phyloP scores from a whole-genome alignment of 1,284 basidiomycete genomes.

The Puccinia triticina region DNA sequence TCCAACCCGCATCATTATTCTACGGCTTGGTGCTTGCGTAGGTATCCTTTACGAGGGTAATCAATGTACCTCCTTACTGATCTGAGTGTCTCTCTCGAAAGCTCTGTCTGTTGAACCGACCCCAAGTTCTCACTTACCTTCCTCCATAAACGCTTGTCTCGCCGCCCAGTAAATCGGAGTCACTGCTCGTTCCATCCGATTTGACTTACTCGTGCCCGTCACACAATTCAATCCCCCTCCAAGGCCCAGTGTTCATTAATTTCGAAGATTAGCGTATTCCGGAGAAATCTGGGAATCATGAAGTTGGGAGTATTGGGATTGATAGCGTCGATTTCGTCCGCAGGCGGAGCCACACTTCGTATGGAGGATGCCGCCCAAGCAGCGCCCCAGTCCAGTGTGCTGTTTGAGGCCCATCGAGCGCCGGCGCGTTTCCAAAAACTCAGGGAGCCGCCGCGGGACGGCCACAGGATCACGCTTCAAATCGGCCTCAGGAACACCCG shows the following conservation, averaged over 20 bases:
- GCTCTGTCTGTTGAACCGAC: background rate
- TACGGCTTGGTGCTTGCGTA: background rate
- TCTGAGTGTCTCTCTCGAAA: background rate
- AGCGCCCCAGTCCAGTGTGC: background rate
- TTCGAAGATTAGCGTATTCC: background rate
- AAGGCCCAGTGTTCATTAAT: too few species aligned
- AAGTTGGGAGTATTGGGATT: background rate
- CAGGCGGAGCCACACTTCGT: background rate
- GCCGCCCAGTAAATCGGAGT: background rate
- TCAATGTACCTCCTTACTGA: background rate
- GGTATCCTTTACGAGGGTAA: background rate
- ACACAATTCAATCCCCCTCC: background rate
- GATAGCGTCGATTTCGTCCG: background rate
- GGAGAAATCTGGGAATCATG: background rate
- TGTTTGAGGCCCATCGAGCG: constrained; percentile 48
- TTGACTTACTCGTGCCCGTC: background rate
- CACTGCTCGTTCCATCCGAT: background rate
- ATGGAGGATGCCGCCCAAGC: background rate
- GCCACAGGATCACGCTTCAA: constrained; percentile 44
- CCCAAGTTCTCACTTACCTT: background rate
- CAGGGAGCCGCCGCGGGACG: background rate
- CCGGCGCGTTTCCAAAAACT: constrained; percentile 27
- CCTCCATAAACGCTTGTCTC: background rate
- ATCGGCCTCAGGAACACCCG: constrained; percentile 39
- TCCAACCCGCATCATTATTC: background rate